Percentiles rank a stretch among this genome's conserved stretches.
Evolutionary conservation across 2,329 filamentous ascomycete genomes (phyloP).

Genomic region (Fusarium globosum): DNA sequence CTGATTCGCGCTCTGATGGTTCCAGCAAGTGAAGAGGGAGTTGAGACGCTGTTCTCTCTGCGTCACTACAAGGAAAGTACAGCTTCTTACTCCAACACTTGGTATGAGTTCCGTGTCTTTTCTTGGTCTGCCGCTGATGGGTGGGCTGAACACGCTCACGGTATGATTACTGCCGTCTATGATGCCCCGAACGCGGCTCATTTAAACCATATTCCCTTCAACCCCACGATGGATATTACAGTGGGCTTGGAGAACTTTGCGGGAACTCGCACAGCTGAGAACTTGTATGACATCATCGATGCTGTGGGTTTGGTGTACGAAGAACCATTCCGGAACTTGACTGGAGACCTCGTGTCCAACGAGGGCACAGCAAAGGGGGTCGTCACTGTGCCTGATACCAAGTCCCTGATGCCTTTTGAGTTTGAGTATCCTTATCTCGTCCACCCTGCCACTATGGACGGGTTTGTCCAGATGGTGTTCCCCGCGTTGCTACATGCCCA

Average conservation of each 20-base stretch:
- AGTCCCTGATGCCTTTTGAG: not conserved
- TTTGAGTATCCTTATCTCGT: not conserved
- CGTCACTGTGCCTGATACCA: not conserved
- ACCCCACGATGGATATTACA: not conserved
- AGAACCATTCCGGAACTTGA: not conserved
- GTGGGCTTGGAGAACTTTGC: not conserved
- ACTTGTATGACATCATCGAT: not conserved
- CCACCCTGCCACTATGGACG: not conserved
- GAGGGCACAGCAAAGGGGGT: not conserved
- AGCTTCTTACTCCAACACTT: not conserved
- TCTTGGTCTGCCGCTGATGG: not conserved
- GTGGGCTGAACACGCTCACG: not conserved
- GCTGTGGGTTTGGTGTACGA: not conserved
- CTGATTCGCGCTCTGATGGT: not conserved
- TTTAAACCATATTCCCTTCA: not conserved
- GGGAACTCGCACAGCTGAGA: not conserved
- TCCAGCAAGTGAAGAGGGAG: not conserved
- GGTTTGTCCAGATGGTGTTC: not conserved
- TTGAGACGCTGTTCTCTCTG: not conserved
- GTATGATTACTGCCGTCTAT: not conserved
- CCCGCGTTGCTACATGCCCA: not conserved
- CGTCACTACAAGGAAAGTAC: not conserved
- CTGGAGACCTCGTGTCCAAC: not conserved
- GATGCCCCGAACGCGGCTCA: not conserved
- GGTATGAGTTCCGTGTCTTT: not conserved